Evolutionary conservation across 1,139 yeast species (phyloP), one percentile per base, ranked within the genome.

Genomic region (Candida sanyaensis): DNA sequence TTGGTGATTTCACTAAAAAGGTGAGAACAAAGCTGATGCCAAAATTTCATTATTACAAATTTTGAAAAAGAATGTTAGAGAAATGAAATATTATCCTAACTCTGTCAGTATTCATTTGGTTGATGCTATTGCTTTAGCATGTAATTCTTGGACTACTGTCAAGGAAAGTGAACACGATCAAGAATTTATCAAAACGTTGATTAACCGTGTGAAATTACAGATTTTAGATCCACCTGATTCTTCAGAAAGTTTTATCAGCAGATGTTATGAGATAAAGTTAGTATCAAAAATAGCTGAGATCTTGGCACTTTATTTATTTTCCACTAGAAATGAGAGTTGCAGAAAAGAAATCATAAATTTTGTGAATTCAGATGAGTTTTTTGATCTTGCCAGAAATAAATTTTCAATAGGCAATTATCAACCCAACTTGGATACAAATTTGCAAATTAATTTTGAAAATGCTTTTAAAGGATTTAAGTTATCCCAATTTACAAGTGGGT

Each of bases 241-340:
- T 6, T 55, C 64, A 2, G 66, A 60, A 5, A 63, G 59, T 1
- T 66, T 62, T 46, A 68, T 80, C 13, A 66, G 72, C n/a, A 65
- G 71, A 12, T 82, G 86, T 45, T 83, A 84, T 56, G 78, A 79
- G 46, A 76, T 80, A 54, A 80, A 80, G 48, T 67, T 86, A 44
- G 71, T 83, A 4, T 81, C 96, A 0, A 83, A 85, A 56, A 80
- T 88, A 13, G 80, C 88, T 4, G 93, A 88, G 56, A 83, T 90
- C 8, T 73, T 90, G 50, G 90, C 97, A 0, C 71, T 89, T 36
- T 80, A 86, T 48, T 67, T 88, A 32, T 88, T 83, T 65, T 84
- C 89, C 1, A 75, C 85, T 1, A 71, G 76, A 34, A 77, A 77
- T 48, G 64, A 65, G 9, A 58, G 61, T 47, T 60, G 73, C 67